Base-by-base conservation (phyloP, 116 monocot species). In the Iris pallida region DNA sequence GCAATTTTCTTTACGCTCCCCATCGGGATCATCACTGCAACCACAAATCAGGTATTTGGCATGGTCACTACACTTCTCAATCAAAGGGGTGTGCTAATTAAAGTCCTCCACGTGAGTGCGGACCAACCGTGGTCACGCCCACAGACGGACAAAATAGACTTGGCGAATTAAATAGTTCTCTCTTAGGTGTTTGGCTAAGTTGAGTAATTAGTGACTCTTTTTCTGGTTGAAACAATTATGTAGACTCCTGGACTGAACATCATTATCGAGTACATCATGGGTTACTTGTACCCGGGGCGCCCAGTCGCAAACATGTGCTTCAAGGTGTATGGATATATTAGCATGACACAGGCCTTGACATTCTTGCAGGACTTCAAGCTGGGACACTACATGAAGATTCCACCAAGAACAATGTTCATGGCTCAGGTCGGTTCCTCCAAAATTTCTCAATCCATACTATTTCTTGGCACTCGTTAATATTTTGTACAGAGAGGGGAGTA, bases 331-430 rank as follows among this genome's bases (percentile, higher is more conserved):
- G 86, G 90, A 5, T 85, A 78, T 45, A 83, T 90, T 64, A 81
- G 86, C 61, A 83, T 86, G 83, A 67, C 63, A 0, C 86, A 86
- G 41, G 90, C 90, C 14, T 48, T 86, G 45, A 68, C 68, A 10
- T 90, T 90, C 73, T 69, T 90, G 30, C 75, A 79, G 71, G 90
- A 90, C 64, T 86, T 90, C 71, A 90, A 90, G 63, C 78, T 91
- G 7, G 86, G 90, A 4, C 90, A 90, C 65, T 89, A 90, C 73
- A 90, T 90, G 86, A 90, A 90, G 80, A 85, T 90, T 20, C 86
- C 90, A 0, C 91, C 87, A 0, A 71, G 80, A 43, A 69, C 84
- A 7, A 91, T 91, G 90, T 91, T 91, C 75, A 79, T 87, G 71
- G 84, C 80, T 47, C 87, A 87, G 82, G 86, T 86, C 16, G 15